Conservation (phyloP, 306 rosid genomes). For the Macrotyloma uniflorum region DNA sequence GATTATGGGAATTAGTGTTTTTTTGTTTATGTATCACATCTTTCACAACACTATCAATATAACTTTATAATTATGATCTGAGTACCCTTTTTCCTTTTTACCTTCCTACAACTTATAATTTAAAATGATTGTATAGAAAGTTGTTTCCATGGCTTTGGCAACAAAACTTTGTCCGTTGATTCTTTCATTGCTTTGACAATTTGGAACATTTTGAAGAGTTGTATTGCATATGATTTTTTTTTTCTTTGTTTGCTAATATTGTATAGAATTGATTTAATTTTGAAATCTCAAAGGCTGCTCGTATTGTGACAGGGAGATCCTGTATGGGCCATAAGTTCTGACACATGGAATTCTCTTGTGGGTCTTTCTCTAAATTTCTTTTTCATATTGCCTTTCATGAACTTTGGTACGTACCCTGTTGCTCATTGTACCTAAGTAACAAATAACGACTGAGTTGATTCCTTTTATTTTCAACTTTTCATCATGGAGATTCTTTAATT, state of each 20-base stretch:
- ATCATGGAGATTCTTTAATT: not conserved
- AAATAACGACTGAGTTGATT: conserved; percentile 4
- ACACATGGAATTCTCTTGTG: conserved; percentile 69
- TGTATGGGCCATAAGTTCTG: conserved; percentile 88
- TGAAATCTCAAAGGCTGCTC: conserved; percentile 36
- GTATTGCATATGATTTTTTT: not conserved
- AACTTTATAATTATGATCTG: not conserved
- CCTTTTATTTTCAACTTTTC: conserved; percentile 10
- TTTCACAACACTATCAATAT: not conserved
- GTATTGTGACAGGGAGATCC: conserved; percentile 80
- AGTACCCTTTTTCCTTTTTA: not conserved
- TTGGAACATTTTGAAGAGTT: not conserved
- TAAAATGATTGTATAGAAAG: not conserved
- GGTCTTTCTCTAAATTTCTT: conserved; percentile 91
- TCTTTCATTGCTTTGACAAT: not conserved
- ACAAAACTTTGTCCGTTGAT: not conserved
- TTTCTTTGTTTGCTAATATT: not conserved
- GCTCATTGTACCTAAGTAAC: not conserved
- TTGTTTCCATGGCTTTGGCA: conserved; percentile 13
- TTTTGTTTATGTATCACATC: not conserved
- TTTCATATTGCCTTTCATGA: conserved; percentile 72
- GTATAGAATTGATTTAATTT: conserved; percentile 22
- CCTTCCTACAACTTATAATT: not conserved
- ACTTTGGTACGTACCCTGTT: conserved; percentile 63
- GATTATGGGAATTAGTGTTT: not conserved